Evolutionary conservation across 78 protist genomes (phyloP).

Genomic region (Bodo saltans): DNA sequence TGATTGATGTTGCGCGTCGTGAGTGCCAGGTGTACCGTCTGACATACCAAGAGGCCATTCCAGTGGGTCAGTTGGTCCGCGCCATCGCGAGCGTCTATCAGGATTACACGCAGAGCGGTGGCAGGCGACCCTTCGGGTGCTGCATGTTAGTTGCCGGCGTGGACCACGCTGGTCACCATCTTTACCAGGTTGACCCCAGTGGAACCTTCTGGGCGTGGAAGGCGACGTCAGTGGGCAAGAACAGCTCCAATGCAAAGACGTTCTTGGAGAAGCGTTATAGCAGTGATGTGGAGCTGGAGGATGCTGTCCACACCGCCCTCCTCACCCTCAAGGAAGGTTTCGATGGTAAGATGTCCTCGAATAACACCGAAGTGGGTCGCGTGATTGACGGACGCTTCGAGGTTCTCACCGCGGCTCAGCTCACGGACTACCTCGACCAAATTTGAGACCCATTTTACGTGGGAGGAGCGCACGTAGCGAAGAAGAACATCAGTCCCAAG

Average conservation of each 20-base stretch:
- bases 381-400: constrained; percentile 55
- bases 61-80: constrained; percentile 77
- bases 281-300: constrained; percentile 93
- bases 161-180: constrained; percentile 81
- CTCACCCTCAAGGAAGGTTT: constrained; percentile 89
- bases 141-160: constrained; percentile 93
- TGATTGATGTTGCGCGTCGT: constrained; percentile 85
- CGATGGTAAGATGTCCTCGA: constrained; percentile 78
- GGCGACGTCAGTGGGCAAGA: constrained; percentile 98
- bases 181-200: constrained; percentile 94
- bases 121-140: constrained; percentile 99
- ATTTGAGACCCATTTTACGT: neutral
- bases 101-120: constrained; percentile 96
- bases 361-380: constrained; percentile 90
- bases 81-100: constrained; percentile 97
- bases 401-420: constrained; percentile 59
- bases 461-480: no score
- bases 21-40: constrained; percentile 78
- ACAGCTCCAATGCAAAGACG: constrained; percentile 80
- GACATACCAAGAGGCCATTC: constrained; percentile 76
- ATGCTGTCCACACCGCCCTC: constrained; percentile 96
- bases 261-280: constrained; percentile 94
- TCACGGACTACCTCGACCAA: constrained; percentile 76
- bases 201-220: constrained; percentile 99
- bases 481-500: no score